Evolutionary conservation across 192 early-diverging fungal genomes (phyloP), one percentile per base, ranked within the genome.

Genomic region (Jimgerdemannia lactiflua): DNA sequence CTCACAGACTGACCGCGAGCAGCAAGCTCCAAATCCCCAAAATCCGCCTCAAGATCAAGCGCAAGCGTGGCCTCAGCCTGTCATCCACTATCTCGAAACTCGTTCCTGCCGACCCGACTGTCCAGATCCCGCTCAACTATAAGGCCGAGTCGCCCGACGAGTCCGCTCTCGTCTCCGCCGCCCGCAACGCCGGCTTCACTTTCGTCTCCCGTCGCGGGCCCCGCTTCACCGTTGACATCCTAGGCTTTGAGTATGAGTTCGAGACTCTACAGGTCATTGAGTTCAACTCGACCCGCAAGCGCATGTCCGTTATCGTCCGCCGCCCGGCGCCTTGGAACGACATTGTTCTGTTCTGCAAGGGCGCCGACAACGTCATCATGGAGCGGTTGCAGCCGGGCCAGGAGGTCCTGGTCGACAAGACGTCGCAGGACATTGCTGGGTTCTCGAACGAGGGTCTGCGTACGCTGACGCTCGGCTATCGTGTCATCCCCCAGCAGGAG

Each of bases 291-390:
- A 95, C 96, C 29, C 88, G 98, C 70, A 99, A 99, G 80, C 88
- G 98, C 65, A 98, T 98, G 98, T 92, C 92, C 54, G 89, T 93
- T 2, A 93, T 99, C 59, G 82, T 95, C 70, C 82, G 90, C 67
- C 86, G 94, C 8, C 95, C 95, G 0, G 81, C 83, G 10, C 89
- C 89, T 29, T 82, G 89, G 79, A 89, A 91, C 70, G 95, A 96
- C 76, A 91, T 98, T 54, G 83, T 97, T 18, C 71, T 99, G 70
- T 90, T 95, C 66, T 92, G 91, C 71, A 99, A 99, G 81, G 98
- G 98, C 20, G 98, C 98, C 17, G 98, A 99, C 75, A 96, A 93
- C 76, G 92, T 99, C 59, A 98, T 99, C 67, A 92, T 94, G 67
- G 95, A 96, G 71, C 89, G 96, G 29, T 79, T 97, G 42, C 75